Percentiles rank a stretch among this genome's conserved stretches.
Evolutionary conservation across 2,329 filamentous ascomycete species (phyloP).

Genomic region (Amphichorda felina): DNA sequence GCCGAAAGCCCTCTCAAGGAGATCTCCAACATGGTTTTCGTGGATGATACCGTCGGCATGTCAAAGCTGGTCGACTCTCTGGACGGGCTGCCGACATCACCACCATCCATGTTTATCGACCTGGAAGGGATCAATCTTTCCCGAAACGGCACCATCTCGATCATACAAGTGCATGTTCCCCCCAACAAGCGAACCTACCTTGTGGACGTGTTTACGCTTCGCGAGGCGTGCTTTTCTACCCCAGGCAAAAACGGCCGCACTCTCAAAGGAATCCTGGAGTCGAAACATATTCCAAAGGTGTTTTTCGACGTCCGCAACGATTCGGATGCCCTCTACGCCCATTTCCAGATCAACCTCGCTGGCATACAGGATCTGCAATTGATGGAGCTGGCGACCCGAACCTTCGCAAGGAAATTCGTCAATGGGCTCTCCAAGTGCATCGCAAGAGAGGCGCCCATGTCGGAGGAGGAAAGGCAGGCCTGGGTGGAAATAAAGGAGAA

Average conservation of each 20-base stretch:
- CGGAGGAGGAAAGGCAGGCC: conserved; percentile 2
- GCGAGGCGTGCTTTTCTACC: conserved; percentile 20
- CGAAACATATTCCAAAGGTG: conserved; percentile 25
- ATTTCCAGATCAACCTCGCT: conserved; percentile 26
- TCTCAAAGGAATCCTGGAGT: conserved; percentile 32
- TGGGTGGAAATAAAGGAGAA: conserved; percentile 23
- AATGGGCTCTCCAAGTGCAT: conserved; percentile 17
- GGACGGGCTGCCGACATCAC: conserved; percentile 10
- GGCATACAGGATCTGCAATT: conserved; percentile 42
- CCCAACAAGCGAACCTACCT: conserved; percentile 22
- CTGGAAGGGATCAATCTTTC: conserved; percentile 32
- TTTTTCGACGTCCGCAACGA: conserved; percentile 49
- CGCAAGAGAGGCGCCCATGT: conserved; percentile 11
- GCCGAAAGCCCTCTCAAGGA: too few species aligned
- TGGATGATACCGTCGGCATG: too few species aligned
- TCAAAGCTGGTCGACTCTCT: conserved; percentile 12
- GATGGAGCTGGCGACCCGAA: conserved; percentile 33
- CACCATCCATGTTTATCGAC: conserved; percentile 32
- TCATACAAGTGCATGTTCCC: conserved; percentile 25
- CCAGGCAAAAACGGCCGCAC: conserved; percentile 1
- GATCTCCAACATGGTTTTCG: too few species aligned
- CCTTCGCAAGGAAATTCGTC: conserved; percentile 5
- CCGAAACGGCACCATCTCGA: conserved; percentile 29
- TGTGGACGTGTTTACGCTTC: conserved; percentile 29
- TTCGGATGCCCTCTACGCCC: conserved; percentile 39